Evolutionary conservation across 73 alveolate genomes (phyloP).

Genomic region (Stentor coeruleus): DNA sequence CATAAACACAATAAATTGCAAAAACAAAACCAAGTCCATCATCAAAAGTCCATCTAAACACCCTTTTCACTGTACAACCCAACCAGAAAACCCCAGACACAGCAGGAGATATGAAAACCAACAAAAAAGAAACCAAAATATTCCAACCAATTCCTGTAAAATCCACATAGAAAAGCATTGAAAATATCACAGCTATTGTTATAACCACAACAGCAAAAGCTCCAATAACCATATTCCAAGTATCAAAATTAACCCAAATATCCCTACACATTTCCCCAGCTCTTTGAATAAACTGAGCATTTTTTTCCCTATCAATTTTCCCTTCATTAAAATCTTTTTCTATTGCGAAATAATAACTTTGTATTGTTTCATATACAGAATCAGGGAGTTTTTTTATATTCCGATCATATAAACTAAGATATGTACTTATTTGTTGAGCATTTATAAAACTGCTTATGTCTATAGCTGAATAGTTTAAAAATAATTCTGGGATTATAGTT

Average conservation of each 20-base stretch:
- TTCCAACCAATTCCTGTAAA: background rate
- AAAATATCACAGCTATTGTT: background rate
- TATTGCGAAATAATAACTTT: background rate
- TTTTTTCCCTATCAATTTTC: background rate
- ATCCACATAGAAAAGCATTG: background rate
- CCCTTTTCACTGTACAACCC: background rate
- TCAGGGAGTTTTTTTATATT: constrained; percentile 29
- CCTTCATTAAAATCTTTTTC: constrained; percentile 20
- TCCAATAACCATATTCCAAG: constrained; percentile 14
- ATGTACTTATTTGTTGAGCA: constrained; percentile 16
- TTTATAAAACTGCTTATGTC: background rate
- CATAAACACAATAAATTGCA: background rate
- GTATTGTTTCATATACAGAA: background rate
- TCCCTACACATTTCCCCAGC: constrained; percentile 31
- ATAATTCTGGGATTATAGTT: constrained; percentile 29
- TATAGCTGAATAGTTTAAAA: background rate
- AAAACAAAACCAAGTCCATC: background rate
- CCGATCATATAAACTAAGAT: background rate
- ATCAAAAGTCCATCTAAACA: background rate
- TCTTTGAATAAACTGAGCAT: background rate
- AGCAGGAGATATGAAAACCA: background rate
- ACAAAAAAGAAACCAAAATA: background rate
- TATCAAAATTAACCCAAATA: constrained; percentile 24
- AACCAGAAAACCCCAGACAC: background rate
- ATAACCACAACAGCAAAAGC: constrained; percentile 8